Percentiles rank a stretch among this genome's conserved stretches.
Conservation (phyloP, 805 yeast genomes). For the Schizosaccharomyces lindneri region DNA sequence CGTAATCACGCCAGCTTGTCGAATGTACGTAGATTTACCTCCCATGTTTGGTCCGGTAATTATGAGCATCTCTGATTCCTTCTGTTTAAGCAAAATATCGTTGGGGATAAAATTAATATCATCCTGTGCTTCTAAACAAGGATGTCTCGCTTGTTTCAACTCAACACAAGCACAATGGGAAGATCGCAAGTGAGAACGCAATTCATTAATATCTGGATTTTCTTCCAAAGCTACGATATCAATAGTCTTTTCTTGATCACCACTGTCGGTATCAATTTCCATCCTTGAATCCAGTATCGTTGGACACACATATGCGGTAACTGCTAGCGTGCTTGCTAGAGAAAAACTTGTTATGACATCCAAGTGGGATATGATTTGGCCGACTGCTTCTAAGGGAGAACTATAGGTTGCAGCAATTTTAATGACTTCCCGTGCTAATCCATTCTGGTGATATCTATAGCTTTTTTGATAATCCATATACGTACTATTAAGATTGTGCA, state of each 20-base stretch:
- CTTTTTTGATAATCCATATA: slow-evolving; percentile 34
- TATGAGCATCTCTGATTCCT: slow-evolving; percentile 41
- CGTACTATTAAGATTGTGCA: slow-evolving; percentile 35
- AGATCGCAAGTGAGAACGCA: not conserved
- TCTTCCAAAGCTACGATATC: not conserved
- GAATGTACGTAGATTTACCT: slow-evolving; percentile 79
- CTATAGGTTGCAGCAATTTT: slow-evolving; percentile 58
- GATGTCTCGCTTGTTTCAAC: slow-evolving; percentile 68
- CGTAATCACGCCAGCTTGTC: slow-evolving; percentile 72
- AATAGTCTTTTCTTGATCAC: not conserved
- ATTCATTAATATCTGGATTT: not conserved
- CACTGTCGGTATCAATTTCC: not conserved
- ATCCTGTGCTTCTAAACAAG: slow-evolving; percentile 80
- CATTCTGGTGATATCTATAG: slow-evolving; percentile 51
- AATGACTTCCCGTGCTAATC: slow-evolving; percentile 62
- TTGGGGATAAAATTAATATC: slow-evolving; percentile 77
- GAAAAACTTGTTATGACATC: slow-evolving; percentile 78
- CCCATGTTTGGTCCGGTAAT: slow-evolving; percentile 97
- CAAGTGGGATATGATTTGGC: slow-evolving; percentile 38
- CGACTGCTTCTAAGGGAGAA: slow-evolving; percentile 47
- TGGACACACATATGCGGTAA: slow-evolving; percentile 60
- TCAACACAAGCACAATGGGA: slow-evolving; percentile 12
- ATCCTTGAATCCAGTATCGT: slow-evolving; percentile 6
- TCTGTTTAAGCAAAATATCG: slow-evolving; percentile 44
- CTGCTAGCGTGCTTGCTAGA: slow-evolving; percentile 58